A percentile compares a stretch with the other conserved stretches of the same genome.
Conservation (phyloP, 129 eudicot genomes). For the carrot (Daucus carota) region DH1_v3.0 NC_030386.2:20908001-20908500, state of each 20-base stretch:
- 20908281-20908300: conserved; percentile 64
- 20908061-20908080: conserved; percentile 13
- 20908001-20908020: conserved; percentile 44
- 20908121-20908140: conserved; percentile 63
- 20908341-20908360: conserved; percentile 90
- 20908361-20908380: conserved; percentile 85
- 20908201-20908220: conserved; percentile 96
- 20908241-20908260: conserved; percentile 79
- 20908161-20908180: conserved; percentile 11
- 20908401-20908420: conserved; percentile 10
- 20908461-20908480: background rate
- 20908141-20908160: conserved; percentile 10
- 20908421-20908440: background rate
- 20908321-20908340: conserved; percentile 90
- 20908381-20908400: conserved; percentile 83
- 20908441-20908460: background rate
- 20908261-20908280: conserved; percentile 62
- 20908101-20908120: conserved; percentile 31
- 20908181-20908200: conserved; percentile 30
- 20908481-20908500: too few species aligned
- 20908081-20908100: conserved; percentile 80
- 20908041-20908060: conserved; percentile 5
- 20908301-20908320: conserved; percentile 97
- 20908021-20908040: conserved; percentile 5
- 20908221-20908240: conserved; percentile 92